phyloP scores from a whole-genome alignment of 768 basidiomycete species.

The Pholiota microspora region DNA sequence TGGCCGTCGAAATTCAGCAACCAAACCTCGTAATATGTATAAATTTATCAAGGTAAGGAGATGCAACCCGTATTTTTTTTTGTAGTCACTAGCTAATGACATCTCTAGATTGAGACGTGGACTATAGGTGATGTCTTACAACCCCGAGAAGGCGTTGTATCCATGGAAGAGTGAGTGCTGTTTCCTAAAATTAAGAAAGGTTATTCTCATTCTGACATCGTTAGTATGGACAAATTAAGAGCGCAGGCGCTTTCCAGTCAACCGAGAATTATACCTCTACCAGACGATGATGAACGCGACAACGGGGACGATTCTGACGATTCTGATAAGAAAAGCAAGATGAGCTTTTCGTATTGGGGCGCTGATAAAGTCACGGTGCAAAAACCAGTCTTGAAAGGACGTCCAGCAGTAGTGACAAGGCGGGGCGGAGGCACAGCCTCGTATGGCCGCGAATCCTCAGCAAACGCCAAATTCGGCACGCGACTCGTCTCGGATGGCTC shows the following conservation, averaged over 20 bases:
- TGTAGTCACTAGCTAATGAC: conserved; percentile 7
- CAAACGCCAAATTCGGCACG: conserved; percentile 91
- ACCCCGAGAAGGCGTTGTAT: conserved; percentile 76
- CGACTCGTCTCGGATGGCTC: conserved; percentile 71
- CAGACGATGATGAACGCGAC: conserved; percentile 61
- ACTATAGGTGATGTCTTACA: conserved; percentile 74
- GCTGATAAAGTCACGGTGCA: conserved; percentile 89
- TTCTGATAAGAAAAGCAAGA: conserved; percentile 87
- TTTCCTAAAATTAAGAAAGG: too few species aligned
- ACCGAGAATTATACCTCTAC: conserved; percentile 67
- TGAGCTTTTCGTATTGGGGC: conserved; percentile 94
- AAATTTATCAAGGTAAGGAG: conserved; percentile 80
- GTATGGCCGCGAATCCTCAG: conserved; percentile 79
- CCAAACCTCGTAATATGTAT: conserved; percentile 88
- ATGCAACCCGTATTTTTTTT: conserved; percentile 1
- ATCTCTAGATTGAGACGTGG: conserved; percentile 81
- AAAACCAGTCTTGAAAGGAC: conserved; percentile 63
- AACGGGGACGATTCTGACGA: conserved; percentile 69
- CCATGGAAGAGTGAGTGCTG: conserved; percentile 84
- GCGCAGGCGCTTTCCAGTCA: conserved; percentile 55
- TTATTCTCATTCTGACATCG: conserved; percentile 10
- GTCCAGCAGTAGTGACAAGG: conserved; percentile 36
- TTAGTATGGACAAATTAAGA: conserved; percentile 71
- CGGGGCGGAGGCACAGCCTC: conserved; percentile 46
- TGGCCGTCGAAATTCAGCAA: conserved; percentile 70